These are phyloP conservation scores for Pisolithus sp. DNA, from an alignment of 768 basidiomycete species.

Conservation along the genomic window DNA sequence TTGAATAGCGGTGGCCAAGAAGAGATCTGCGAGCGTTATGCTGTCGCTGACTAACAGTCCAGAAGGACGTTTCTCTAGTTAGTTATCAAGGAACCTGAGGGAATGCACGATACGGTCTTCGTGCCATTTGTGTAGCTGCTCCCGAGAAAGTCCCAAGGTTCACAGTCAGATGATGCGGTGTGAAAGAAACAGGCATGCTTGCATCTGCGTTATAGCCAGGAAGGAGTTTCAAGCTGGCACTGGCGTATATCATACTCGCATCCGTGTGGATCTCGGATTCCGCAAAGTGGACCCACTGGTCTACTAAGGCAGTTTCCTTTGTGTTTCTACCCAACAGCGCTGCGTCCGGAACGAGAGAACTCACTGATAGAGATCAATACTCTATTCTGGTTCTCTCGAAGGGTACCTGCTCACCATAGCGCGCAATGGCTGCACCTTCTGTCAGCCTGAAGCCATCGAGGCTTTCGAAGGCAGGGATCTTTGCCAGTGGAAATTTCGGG, in stretches of 20 bases:
- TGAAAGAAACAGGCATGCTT: neutral
- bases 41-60: neutral
- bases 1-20: neutral
- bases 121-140: neutral
- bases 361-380: neutral
- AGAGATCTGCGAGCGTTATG: neutral
- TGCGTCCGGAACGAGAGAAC: slow-evolving; percentile 6
- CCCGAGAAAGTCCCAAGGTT: neutral
- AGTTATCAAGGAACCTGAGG: neutral
- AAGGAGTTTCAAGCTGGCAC: neutral
- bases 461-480: slow-evolving; percentile 15
- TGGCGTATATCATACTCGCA: neutral
- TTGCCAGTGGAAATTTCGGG: slow-evolving; percentile 13
- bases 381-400: too few relatives aligned
- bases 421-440: slow-evolving; percentile 14
- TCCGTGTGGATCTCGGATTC: slow-evolving; percentile 9
- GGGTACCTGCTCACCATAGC: slow-evolving; percentile 4
- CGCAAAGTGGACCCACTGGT: slow-evolving; percentile 19
- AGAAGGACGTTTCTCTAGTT: neutral
- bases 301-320: slow-evolving; percentile 7
- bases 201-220: neutral
- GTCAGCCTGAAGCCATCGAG: slow-evolving; percentile 12
- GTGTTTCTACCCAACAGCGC: slow-evolving; percentile 8
- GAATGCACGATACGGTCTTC: neutral
- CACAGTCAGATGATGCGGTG: neutral